These are phyloP conservation scores for Zymoseptoria tritici DNA, from an alignment of 2,329 filamentous ascomycete genomes.

Conservation along the genomic window DNA sequence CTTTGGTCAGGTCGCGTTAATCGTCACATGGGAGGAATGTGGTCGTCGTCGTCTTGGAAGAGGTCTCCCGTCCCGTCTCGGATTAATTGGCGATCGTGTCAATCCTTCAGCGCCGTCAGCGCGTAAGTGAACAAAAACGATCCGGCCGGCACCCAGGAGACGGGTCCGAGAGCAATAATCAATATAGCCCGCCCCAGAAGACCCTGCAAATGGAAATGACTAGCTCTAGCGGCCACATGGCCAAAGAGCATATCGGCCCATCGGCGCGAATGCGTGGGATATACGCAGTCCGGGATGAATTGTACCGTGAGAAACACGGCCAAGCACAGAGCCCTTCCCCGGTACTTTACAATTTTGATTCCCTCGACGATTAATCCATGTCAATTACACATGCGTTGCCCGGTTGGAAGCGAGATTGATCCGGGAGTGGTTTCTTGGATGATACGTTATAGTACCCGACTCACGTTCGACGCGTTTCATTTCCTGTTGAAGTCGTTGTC, in stretches of 20 bases:
- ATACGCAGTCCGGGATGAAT: neutral
- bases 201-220: neutral
- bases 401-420: neutral
- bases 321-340: neutral
- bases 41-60: neutral
- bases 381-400: neutral
- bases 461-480: neutral
- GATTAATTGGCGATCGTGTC: neutral
- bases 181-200: neutral
- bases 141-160: neutral
- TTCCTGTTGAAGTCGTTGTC: neutral
- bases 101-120: neutral
- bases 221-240: neutral
- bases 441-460: neutral
- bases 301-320: neutral
- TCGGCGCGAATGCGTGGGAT: too few species aligned
- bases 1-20: neutral
- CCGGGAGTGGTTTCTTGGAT: neutral
- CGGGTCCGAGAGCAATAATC: neutral
- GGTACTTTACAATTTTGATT: neutral
- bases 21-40: neutral
- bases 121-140: neutral
- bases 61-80: neutral
- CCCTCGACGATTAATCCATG: neutral
- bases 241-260: neutral